phyloP scores from a whole-genome alignment of 169 alveolate genomes.

The Perkinsus marinus region DNA sequence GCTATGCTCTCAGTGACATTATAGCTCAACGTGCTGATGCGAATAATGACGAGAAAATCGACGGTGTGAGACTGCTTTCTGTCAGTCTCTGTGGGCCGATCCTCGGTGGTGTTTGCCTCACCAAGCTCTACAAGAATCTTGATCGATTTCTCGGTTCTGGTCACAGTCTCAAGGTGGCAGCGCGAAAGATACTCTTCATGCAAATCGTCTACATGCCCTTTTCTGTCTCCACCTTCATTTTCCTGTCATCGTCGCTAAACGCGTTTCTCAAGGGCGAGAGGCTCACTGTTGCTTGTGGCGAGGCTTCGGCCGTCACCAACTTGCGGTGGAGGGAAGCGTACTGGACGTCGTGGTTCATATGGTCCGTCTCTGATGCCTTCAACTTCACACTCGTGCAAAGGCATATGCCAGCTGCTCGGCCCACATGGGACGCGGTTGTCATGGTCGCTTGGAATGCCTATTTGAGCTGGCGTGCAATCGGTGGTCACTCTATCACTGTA shows the following conservation, averaged over 20 bases:
- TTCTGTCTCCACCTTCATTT: neutral
- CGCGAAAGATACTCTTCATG: neutral
- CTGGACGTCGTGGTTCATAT: neutral
- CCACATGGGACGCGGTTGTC: neutral
- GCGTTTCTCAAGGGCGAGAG: neutral
- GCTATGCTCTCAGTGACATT: too few relatives aligned
- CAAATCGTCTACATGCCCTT: conserved; percentile 1
- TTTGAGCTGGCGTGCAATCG: neutral
- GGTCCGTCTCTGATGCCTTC: neutral
- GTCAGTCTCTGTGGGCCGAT: too few relatives aligned
- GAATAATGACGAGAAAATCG: too few relatives aligned
- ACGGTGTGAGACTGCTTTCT: too few relatives aligned
- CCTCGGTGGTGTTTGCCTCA: too few relatives aligned
- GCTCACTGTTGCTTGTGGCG: too few relatives aligned
- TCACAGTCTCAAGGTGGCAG: neutral
- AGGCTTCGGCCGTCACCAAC: too few relatives aligned
- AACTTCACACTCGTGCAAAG: neutral
- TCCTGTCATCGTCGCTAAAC: neutral
- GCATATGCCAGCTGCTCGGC: neutral
- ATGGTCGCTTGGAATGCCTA: neutral
- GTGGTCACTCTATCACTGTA: too few relatives aligned
- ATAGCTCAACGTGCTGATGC: too few relatives aligned
- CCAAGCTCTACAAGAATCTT: neutral
- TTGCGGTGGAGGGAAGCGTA: neutral
- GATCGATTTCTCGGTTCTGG: neutral